phyloP scores from a whole-genome alignment of 495 filamentous ascomycete species.

The Ramalina peruviana region DNA sequence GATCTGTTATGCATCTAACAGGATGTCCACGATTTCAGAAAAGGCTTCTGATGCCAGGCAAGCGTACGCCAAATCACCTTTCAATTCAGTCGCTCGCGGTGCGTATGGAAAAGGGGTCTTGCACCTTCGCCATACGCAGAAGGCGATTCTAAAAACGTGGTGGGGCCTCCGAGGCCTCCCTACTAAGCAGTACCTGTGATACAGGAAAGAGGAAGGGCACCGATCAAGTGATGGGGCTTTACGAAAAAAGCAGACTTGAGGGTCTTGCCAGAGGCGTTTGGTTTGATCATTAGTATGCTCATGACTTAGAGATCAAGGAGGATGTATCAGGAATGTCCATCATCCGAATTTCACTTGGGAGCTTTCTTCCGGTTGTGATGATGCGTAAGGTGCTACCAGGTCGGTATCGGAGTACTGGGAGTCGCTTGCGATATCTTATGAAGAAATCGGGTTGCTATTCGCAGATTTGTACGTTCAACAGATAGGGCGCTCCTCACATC shows the following conservation, averaged over 20 bases:
- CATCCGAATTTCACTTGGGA: too few species aligned
- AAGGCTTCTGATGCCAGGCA: background rate
- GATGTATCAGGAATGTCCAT: too few species aligned
- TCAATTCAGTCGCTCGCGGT: constrained; percentile 1
- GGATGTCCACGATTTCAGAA: constrained; percentile 2
- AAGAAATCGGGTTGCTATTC: too few species aligned
- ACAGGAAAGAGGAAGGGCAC: background rate
- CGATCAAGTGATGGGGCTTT: too few species aligned
- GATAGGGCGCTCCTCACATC: too few species aligned
- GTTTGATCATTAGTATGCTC: too few species aligned
- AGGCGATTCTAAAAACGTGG: constrained; percentile 11
- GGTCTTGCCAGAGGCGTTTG: background rate
- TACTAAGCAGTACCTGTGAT: background rate
- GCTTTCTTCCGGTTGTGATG: too few species aligned
- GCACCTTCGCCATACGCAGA: constrained; percentile 12
- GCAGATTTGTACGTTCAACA: too few species aligned
- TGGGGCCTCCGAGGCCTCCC: constrained; percentile 15
- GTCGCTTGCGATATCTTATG: too few species aligned
- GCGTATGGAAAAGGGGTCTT: background rate
- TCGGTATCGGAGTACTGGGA: too few species aligned
- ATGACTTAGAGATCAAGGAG: too few species aligned
- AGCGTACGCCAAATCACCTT: background rate
- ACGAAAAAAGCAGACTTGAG: background rate
- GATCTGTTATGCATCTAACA: background rate
- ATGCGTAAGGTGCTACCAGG: too few species aligned